Percentiles rank a stretch among this genome's conserved stretches.
Conservation (phyloP, 495 filamentous ascomycete genomes). For the Melanomma pulvis-pyrius region DNA sequence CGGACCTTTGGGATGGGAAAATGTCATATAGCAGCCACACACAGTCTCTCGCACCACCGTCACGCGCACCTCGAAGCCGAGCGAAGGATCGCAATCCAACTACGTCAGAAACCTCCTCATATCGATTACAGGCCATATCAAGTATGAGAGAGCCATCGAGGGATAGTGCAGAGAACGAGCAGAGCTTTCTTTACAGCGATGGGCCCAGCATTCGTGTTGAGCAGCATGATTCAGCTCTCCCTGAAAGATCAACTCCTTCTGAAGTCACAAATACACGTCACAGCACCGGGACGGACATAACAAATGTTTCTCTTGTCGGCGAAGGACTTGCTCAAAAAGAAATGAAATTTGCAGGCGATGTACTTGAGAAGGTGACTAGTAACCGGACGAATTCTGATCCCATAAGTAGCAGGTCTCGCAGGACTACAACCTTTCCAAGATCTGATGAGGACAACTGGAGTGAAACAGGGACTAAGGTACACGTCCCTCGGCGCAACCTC, state of each 20-base stretch:
- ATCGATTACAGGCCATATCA: not conserved
- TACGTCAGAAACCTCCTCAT: not conserved
- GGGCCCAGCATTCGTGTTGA: not conserved
- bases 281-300: not conserved
- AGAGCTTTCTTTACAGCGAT: not conserved
- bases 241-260: not conserved
- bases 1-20: not conserved
- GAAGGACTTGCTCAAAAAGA: not conserved
- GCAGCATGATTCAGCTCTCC: not conserved
- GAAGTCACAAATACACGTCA: not conserved
- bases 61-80: not conserved
- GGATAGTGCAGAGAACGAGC: not conserved
- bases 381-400: conserved; percentile 9
- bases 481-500: conserved; percentile 18
- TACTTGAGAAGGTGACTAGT: not conserved
- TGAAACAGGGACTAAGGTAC: conserved; percentile 2
- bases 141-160: not conserved
- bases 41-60: not conserved
- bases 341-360: not conserved
- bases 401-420: not conserved
- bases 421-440: not conserved
- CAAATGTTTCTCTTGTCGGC: not conserved
- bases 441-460: conserved; percentile 14
- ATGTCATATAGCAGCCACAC: not conserved
- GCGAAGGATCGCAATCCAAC: not conserved